A percentile compares a stretch with the other conserved stretches of the same genome.
Evolutionary conservation across 2,329 filamentous ascomycete genomes (phyloP).

Genomic region (Purpureocillium lavendulum): DNA sequence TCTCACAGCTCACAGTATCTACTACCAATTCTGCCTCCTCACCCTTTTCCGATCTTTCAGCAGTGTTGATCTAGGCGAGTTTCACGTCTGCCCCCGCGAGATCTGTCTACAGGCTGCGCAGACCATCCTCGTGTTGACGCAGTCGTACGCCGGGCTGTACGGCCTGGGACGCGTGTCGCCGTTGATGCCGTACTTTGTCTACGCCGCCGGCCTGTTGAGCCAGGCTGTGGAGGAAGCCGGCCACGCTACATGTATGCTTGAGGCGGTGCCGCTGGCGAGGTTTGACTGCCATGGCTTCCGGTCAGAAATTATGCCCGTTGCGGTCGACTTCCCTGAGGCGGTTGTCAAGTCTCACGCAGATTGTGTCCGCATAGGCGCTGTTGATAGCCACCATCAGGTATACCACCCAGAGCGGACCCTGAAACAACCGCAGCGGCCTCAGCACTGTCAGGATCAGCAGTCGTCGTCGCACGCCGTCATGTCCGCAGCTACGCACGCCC

Average conservation of each 20-base stretch:
- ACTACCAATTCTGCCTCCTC: slow-evolving; percentile 10
- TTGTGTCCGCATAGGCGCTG: no score
- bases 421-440: no score
- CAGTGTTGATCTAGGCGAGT: neutral
- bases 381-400: neutral
- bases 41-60: slow-evolving; percentile 7
- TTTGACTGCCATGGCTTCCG: no score
- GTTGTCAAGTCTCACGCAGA: no score
- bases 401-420: no score
- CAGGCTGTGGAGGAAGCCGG: slow-evolving; percentile 1
- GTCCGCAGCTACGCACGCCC: slow-evolving; percentile 3
- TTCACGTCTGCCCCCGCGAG: slow-evolving; percentile 2
- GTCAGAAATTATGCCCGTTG: no score
- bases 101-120: slow-evolving; percentile 7
- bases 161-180: slow-evolving; percentile 9
- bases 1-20: slow-evolving; percentile 8
- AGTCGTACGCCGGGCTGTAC: slow-evolving; percentile 12
- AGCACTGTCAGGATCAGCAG: no score
- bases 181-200: slow-evolving; percentile 9
- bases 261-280: neutral
- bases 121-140: slow-evolving; percentile 5
- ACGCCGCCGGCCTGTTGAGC: slow-evolving; percentile 6
- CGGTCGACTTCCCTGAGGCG: no score
- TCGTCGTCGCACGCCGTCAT: neutral
- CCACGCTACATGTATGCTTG: neutral